Percentiles rank a stretch among this genome's conserved stretches.
Conservation (phyloP, 1,284 basidiomycete genomes). For the Ustilago tritici region DNA sequence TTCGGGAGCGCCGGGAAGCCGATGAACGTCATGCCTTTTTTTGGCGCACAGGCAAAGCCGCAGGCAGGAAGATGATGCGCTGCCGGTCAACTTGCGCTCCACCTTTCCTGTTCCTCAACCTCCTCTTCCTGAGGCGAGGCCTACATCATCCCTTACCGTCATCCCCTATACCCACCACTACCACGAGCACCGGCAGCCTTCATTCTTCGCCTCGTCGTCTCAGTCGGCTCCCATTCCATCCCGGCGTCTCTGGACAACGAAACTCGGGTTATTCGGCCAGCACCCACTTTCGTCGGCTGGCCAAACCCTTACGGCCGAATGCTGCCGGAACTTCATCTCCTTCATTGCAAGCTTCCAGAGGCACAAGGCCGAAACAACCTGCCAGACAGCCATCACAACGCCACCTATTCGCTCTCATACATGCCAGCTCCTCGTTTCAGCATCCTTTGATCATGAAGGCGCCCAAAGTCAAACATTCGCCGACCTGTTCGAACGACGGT, state of each 20-base stretch:
- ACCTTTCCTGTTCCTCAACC: background rate
- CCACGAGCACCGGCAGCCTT: background rate
- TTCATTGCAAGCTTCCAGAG: background rate
- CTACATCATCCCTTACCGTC: background rate
- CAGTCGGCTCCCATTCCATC: background rate
- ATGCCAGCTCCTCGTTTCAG: background rate
- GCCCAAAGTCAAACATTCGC: slow-evolving; percentile 32
- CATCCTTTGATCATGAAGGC: slow-evolving; percentile 25
- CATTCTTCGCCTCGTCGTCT: background rate
- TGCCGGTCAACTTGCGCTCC: slow-evolving; percentile 6
- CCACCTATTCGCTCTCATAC: background rate
- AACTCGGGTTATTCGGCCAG: background rate
- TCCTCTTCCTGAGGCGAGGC: background rate
- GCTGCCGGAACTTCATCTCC: background rate
- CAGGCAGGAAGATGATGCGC: background rate
- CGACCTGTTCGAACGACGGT: slow-evolving; percentile 17
- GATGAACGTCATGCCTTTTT: background rate
- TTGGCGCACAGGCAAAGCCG: background rate
- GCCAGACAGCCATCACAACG: background rate
- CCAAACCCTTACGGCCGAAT: background rate
- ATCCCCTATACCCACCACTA: slow-evolving; percentile 1
- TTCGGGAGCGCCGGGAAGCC: background rate
- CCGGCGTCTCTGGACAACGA: background rate
- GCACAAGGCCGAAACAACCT: background rate
- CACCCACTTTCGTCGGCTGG: slow-evolving; percentile 1